phyloP scores from a whole-genome alignment of 1,284 basidiomycete species.

The Calocybe gambosa region DNA sequence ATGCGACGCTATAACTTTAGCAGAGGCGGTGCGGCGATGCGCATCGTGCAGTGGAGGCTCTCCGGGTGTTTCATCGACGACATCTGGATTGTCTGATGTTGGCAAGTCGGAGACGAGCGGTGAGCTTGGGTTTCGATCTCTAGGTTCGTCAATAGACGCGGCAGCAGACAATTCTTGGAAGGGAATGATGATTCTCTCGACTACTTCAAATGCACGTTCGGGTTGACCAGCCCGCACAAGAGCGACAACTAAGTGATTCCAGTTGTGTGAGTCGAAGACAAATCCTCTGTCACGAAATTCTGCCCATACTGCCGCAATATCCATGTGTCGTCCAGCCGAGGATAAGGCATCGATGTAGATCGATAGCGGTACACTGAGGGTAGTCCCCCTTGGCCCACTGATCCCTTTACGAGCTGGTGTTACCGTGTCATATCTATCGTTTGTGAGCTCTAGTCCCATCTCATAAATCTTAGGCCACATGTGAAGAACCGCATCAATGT shows the following conservation, averaged over 20 bases:
- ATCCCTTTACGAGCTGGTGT: slow-evolving; percentile 11
- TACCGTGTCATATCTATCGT: slow-evolving; percentile 29
- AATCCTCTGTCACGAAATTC: slow-evolving; percentile 65
- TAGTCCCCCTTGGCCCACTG: slow-evolving; percentile 36
- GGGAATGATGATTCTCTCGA: slow-evolving; percentile 76
- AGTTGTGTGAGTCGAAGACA: slow-evolving; percentile 86
- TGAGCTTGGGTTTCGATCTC: slow-evolving; percentile 34
- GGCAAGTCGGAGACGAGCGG: slow-evolving; percentile 39
- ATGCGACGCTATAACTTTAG: slow-evolving; percentile 10
- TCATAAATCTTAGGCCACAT: slow-evolving; percentile 72
- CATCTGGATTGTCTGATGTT: neutral
- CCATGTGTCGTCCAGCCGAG: slow-evolving; percentile 51
- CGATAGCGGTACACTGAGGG: slow-evolving; percentile 77
- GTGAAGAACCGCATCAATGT: slow-evolving; percentile 51
- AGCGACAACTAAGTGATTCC: slow-evolving; percentile 81
- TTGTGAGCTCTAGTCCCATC: slow-evolving; percentile 38
- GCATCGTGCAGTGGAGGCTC: slow-evolving; percentile 22
- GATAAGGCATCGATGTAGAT: slow-evolving; percentile 81
- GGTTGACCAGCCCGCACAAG: slow-evolving; percentile 76
- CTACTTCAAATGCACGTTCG: slow-evolving; percentile 76
- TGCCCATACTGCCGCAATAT: slow-evolving; percentile 69
- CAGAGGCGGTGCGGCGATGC: slow-evolving; percentile 16
- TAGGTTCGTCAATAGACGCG: slow-evolving; percentile 16
- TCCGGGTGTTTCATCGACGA: slow-evolving; percentile 14
- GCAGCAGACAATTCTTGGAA: slow-evolving; percentile 36